Percentiles rank a stretch among this genome's conserved stretches.
These are phyloP conservation scores for Phytopythium montanum DNA, from an alignment of 352 stramenopile species.

Conservation along the genomic window DNA sequence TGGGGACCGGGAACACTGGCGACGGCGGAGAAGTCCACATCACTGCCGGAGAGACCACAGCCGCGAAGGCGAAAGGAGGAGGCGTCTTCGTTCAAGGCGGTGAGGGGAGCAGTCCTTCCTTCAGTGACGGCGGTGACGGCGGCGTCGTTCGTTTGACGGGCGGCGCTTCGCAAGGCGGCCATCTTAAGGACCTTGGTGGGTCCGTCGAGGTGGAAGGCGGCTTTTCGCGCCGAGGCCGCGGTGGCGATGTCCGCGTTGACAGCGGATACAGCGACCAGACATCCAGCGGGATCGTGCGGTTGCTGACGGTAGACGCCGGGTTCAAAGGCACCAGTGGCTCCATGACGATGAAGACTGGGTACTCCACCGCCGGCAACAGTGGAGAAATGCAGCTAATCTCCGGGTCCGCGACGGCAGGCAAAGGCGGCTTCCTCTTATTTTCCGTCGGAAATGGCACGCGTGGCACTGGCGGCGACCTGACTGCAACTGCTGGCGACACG, in stretches of 20 bases:
- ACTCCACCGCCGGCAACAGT: constrained; percentile 50
- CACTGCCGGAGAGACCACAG: constrained; percentile 58
- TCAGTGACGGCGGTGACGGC: constrained; percentile 81
- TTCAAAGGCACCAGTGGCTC: constrained; percentile 48
- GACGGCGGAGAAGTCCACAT: constrained; percentile 66
- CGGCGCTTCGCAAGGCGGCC: constrained; percentile 76
- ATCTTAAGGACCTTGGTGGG: constrained; percentile 61
- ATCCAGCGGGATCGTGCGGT: constrained; percentile 48
- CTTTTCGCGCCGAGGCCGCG: constrained; percentile 46
- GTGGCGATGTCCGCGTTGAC: constrained; percentile 43
- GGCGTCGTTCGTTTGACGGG: constrained; percentile 81
- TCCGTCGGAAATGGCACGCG: constrained; percentile 50
- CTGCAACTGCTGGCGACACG: constrained; percentile 63
- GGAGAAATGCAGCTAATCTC: constrained; percentile 58
- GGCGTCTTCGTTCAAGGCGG: constrained; percentile 49
- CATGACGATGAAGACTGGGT: constrained; percentile 51
- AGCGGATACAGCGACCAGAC: constrained; percentile 49
- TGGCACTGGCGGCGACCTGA: constrained; percentile 51
- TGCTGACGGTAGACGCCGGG: constrained; percentile 54
- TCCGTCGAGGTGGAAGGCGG: constrained; percentile 70
- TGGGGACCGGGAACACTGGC: constrained; percentile 48
- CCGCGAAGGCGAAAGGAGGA: constrained; percentile 34
- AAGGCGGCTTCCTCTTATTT: constrained; percentile 55
- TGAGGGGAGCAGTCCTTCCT: constrained; percentile 57
- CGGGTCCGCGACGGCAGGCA: constrained; percentile 46